phyloP scores from a whole-genome alignment of 2,329 filamentous ascomycete species.

The Paraphoma sp. region DNA sequence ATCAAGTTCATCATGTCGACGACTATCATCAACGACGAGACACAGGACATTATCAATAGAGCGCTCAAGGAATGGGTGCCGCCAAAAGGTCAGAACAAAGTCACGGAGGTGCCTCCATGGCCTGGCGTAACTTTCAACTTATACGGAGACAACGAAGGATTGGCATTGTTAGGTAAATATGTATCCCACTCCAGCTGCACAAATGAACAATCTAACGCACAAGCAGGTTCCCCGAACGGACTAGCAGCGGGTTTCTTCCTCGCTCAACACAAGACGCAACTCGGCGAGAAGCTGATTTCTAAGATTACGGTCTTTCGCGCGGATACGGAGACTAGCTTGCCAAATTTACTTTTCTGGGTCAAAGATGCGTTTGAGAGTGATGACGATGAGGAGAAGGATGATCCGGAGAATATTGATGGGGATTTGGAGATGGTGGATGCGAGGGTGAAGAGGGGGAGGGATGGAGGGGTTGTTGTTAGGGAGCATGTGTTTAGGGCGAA shows the following conservation, averaged over 20 bases:
- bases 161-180: not conserved
- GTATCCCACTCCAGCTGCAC: not conserved
- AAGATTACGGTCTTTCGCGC: conserved; percentile 13
- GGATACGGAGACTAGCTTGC: not conserved
- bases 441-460: not conserved
- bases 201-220: too few species aligned
- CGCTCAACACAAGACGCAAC: conserved; percentile 13
- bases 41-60: conserved; percentile 2
- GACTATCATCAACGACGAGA: conserved; percentile 10
- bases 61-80: not conserved
- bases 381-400: not conserved
- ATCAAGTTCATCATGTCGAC: conserved; percentile 19
- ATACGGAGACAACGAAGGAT: not conserved
- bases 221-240: conserved; percentile 12
- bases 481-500: conserved; percentile 2
- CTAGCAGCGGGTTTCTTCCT: conserved; percentile 17
- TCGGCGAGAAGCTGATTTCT: conserved; percentile 14
- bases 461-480: not conserved
- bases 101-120: conserved; percentile 1
- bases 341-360: conserved; percentile 17
- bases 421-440: not conserved
- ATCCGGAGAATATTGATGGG: not conserved
- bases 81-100: not conserved
- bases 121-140: conserved; percentile 1
- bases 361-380: not conserved